Evolutionary conservation across 2,329 filamentous ascomycete species (phyloP).

Genomic region (Pyricularia pennisetigena): DNA sequence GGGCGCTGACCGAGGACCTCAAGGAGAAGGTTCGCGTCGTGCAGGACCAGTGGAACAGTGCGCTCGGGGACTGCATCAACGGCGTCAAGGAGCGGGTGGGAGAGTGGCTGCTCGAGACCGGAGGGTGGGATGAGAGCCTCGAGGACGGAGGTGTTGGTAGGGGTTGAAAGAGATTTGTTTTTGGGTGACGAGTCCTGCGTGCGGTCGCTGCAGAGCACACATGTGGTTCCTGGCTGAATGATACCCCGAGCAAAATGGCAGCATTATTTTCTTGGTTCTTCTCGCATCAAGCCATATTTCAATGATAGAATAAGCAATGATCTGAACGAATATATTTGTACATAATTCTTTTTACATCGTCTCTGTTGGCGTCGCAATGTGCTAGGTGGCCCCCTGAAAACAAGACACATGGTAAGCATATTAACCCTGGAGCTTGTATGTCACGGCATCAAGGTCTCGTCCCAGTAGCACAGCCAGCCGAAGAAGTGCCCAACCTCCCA

Average conservation of each 20-base stretch:
- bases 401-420: not conserved
- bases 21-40: slow-evolving; percentile 90
- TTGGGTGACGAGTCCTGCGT: slow-evolving; percentile 6
- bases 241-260: slow-evolving; percentile 11
- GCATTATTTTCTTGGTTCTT: not conserved
- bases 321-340: slow-evolving; percentile 1
- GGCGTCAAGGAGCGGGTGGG: slow-evolving; percentile 66
- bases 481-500: not conserved
- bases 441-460: not conserved
- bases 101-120: slow-evolving; percentile 61
- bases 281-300: not conserved
- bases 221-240: slow-evolving; percentile 8
- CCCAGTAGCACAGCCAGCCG: not conserved
- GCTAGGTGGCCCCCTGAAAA: not conserved
- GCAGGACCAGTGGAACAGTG: slow-evolving; percentile 83
- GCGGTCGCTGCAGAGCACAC: not conserved
- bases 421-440: not conserved
- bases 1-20: slow-evolving; percentile 67
- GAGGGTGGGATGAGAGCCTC: slow-evolving; percentile 80
- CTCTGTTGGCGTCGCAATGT: not conserved
- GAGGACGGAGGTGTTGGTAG: slow-evolving; percentile 46
- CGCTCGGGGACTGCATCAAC: slow-evolving; percentile 68
- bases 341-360: not conserved
- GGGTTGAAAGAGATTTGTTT: slow-evolving; percentile 18
- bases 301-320: not conserved